Percentiles rank a stretch among this genome's conserved stretches.
Evolutionary conservation across 2,329 filamentous ascomycete species (phyloP).

Genomic region (Ophiostoma himal-ulmi): DNA sequence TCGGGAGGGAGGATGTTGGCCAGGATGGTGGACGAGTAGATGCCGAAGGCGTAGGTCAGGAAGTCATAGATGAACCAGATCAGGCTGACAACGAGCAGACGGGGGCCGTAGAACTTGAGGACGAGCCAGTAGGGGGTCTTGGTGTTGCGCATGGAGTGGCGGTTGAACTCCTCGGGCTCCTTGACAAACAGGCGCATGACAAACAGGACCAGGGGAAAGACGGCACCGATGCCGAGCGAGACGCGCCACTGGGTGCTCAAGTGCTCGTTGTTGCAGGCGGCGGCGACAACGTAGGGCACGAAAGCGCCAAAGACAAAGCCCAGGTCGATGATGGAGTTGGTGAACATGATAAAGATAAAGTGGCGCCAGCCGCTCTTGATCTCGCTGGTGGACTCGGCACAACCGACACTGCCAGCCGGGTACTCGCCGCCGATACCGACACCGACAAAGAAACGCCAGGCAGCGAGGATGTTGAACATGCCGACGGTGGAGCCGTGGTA

Average conservation of each 20-base stretch:
- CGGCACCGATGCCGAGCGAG: slow-evolving; percentile 67
- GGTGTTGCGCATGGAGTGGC: slow-evolving; percentile 60
- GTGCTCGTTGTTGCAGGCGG: slow-evolving; percentile 54
- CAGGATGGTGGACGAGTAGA: slow-evolving; percentile 75
- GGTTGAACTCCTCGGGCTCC: slow-evolving; percentile 72
- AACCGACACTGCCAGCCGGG: slow-evolving; percentile 75
- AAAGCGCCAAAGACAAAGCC: slow-evolving; percentile 79
- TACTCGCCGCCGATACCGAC: slow-evolving; percentile 80
- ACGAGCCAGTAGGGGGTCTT: slow-evolving; percentile 52
- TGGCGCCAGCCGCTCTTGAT: slow-evolving; percentile 77
- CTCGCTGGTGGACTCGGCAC: slow-evolving; percentile 77
- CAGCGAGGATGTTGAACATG: slow-evolving; percentile 69
- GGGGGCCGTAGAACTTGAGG: slow-evolving; percentile 64
- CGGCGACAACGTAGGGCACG: slow-evolving; percentile 59
- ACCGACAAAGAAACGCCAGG: slow-evolving; percentile 76
- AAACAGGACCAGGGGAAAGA: slow-evolving; percentile 69
- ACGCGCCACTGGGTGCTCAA: slow-evolving; percentile 75
- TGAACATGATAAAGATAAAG: slow-evolving; percentile 71
- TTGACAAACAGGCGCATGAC: slow-evolving; percentile 65
- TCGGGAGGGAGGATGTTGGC: slow-evolving; percentile 53
- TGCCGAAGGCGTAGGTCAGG: slow-evolving; percentile 74
- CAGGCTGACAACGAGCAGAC: slow-evolving; percentile 61
- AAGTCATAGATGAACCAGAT: slow-evolving; percentile 91
- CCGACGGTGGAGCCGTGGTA: slow-evolving; percentile 61
- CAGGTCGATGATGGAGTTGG: slow-evolving; percentile 33